These are phyloP conservation scores for Salvia hispanica DNA, from an alignment of 257 asterid genomes.

Conservation along the genomic window DNA sequence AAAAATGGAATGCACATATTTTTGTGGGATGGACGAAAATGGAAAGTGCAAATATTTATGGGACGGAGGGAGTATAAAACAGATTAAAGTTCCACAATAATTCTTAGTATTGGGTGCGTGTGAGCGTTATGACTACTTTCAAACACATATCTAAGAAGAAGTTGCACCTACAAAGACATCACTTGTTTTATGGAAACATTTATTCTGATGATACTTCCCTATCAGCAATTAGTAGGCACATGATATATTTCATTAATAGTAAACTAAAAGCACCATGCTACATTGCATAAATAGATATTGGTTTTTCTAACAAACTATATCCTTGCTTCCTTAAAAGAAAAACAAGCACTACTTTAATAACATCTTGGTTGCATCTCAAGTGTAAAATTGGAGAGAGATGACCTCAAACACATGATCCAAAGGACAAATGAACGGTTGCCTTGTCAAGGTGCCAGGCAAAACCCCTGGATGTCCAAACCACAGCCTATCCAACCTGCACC, in stretches of 20 bases:
- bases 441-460: constrained; percentile 72
- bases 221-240: not conserved
- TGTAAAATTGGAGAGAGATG: constrained; percentile 28
- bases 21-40: too few species aligned
- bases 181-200: not conserved
- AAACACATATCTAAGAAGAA: not conserved
- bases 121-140: not conserved
- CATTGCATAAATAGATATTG: not conserved
- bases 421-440: constrained; percentile 96
- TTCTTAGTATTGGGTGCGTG: not conserved
- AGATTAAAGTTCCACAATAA: not conserved
- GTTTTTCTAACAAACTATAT: too few species aligned
- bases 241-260: not conserved
- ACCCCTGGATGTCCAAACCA: constrained; percentile 99
- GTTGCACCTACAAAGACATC: not conserved
- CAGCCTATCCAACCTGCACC: constrained; percentile 99
- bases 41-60: too few species aligned
- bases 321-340: not conserved
- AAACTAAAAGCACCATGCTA: not conserved
- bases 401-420: constrained; percentile 94
- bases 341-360: not conserved
- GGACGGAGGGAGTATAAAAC: too few species aligned
- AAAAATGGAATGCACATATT: too few species aligned
- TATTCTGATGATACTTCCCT: not conserved
- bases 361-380: not conserved